phyloP scores from a whole-genome alignment of 2,329 filamentous ascomycete species.

The Chaetomiaceae sp. region DNA sequence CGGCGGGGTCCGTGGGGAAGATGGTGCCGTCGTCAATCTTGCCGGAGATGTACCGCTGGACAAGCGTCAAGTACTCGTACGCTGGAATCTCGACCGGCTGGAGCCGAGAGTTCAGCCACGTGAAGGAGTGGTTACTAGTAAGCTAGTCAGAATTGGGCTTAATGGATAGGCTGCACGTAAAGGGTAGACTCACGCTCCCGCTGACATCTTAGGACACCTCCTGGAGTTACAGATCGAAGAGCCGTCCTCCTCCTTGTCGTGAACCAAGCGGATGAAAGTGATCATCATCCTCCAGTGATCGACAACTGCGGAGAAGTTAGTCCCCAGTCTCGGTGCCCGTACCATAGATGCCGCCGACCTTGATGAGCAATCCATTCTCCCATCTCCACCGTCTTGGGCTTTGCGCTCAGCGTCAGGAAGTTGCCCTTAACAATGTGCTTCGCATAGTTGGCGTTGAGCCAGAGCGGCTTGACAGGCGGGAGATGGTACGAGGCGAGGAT shows the following conservation, averaged over 20 bases:
- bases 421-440: constrained; percentile 94
- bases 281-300: constrained; percentile 87
- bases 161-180: not conserved
- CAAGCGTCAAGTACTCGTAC: constrained; percentile 87
- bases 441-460: constrained; percentile 68
- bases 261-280: constrained; percentile 82
- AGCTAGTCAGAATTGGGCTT: constrained; percentile 11
- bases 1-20: constrained; percentile 80
- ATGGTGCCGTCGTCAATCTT: constrained; percentile 87
- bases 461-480: constrained; percentile 62
- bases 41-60: constrained; percentile 94
- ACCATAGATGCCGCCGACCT: constrained; percentile 49
- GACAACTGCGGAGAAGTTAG: constrained; percentile 54
- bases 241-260: constrained; percentile 76
- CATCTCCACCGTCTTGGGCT: constrained; percentile 87
- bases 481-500: constrained; percentile 56
- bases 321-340: not conserved
- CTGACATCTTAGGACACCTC: constrained; percentile 87
- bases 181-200: constrained; percentile 70
- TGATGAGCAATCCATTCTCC: constrained; percentile 96
- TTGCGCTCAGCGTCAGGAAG: constrained; percentile 90
- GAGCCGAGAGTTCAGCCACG: constrained; percentile 84
- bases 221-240: constrained; percentile 75
- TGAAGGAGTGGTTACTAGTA: constrained; percentile 80
- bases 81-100: constrained; percentile 89